Percentiles rank a stretch among this genome's conserved stretches.
These are phyloP conservation scores for Ottelia alismoides DNA, from an alignment of 106 monocot species.

Conservation along the genomic window DNA sequence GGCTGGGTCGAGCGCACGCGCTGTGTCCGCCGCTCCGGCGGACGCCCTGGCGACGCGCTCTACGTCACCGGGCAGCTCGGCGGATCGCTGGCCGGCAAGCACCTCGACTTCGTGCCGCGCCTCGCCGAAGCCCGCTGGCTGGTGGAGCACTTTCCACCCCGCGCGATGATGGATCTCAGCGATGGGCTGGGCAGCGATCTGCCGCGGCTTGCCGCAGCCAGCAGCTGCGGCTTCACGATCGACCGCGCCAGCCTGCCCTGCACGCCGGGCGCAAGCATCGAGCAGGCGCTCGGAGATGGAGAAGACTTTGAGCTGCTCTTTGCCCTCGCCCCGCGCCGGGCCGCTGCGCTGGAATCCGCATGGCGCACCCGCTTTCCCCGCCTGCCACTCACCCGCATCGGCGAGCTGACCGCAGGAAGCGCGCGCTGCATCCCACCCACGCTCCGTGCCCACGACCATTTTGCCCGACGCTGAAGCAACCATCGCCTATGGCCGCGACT, in stretches of 20 bases:
- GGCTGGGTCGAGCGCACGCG: too few species aligned
- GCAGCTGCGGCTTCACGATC: neutral
- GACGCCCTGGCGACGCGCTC: neutral
- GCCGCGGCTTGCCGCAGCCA: neutral
- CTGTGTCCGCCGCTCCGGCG: neutral
- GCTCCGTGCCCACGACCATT: neutral
- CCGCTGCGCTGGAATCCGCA: neutral
- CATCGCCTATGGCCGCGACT: neutral
- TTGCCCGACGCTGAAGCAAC: neutral
- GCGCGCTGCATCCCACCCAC: neutral
- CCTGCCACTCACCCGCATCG: too few species aligned
- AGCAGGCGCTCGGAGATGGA: neutral
- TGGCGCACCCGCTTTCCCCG: neutral
- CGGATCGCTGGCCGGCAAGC: neutral
- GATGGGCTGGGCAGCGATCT: neutral
- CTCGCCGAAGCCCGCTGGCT: neutral
- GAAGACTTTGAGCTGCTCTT: neutral
- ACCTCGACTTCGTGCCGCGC: neutral
- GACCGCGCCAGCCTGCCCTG: neutral
- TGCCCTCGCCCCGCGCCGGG: neutral
- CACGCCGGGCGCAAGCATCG: neutral
- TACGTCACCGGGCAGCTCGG: neutral
- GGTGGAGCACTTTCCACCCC: neutral
- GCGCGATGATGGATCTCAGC: neutral
- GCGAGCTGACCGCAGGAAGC: too few species aligned